Evolutionary conservation across 164 flowering plant genomes (phyloP).

Genomic region (Santalum album): DNA sequence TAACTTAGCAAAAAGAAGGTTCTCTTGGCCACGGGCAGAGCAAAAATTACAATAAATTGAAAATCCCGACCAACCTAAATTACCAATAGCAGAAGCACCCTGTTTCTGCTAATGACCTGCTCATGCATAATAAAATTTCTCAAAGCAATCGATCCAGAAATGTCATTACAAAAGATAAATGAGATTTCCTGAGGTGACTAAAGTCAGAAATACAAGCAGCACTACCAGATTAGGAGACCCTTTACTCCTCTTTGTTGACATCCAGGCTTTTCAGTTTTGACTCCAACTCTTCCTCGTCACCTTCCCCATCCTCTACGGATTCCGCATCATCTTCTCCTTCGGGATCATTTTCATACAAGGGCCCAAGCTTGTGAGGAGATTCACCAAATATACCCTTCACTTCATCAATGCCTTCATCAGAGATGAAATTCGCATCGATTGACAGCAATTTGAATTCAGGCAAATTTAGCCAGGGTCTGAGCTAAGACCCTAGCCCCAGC

Average conservation of each 20-base stretch:
- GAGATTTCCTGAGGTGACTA: background rate
- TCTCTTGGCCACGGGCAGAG: background rate
- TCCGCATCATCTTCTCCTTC: conserved; percentile 58
- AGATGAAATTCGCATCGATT: conserved; percentile 65
- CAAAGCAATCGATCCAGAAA: conserved; percentile 9
- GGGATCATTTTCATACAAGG: conserved; percentile 83
- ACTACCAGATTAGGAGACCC: background rate
- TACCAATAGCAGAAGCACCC: background rate
- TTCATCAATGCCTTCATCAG: conserved; percentile 87
- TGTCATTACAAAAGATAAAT: background rate
- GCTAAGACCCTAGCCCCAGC: conserved; percentile 70
- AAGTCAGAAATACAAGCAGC: background rate
- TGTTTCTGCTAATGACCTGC: conserved; percentile 5
- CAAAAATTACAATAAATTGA: background rate
- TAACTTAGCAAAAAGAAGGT: background rate
- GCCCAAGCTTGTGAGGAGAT: conserved; percentile 53
- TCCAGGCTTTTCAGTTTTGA: conserved; percentile 47
- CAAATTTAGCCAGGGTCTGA: conserved; percentile 36
- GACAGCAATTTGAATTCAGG: conserved; percentile 54
- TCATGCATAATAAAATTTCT: conserved; percentile 3
- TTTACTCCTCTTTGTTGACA: conserved; percentile 31
- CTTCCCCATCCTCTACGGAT: conserved; percentile 27
- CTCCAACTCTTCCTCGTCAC: conserved; percentile 35
- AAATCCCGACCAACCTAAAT: background rate
- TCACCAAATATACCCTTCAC: conserved; percentile 53